Percentiles rank a stretch among this genome's conserved stretches.
These are phyloP conservation scores for Ustilago trichophora DNA, from an alignment of 1,284 basidiomycete species.

Conservation along the genomic window DNA sequence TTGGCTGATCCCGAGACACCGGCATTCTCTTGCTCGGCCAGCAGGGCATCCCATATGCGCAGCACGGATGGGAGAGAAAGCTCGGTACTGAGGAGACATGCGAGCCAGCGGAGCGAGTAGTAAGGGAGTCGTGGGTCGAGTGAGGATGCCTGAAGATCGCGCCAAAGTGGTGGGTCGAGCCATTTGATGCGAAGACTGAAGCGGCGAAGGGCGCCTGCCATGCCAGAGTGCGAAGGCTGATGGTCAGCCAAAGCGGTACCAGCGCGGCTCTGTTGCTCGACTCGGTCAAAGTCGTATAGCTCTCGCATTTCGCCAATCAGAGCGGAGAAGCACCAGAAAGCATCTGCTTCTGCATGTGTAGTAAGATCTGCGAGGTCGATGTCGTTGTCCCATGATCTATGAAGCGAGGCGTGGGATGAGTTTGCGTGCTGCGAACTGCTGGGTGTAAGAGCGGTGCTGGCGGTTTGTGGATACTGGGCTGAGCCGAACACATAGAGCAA, in stretches of 20 bases:
- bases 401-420: neutral
- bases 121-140: conserved; percentile 62
- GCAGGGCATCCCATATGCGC: conserved; percentile 60
- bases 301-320: conserved; percentile 62
- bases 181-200: conserved; percentile 54
- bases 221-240: conserved; percentile 31
- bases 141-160: conserved; percentile 30
- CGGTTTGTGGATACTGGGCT: conserved; percentile 12
- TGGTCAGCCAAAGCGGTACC: conserved; percentile 7
- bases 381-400: conserved; percentile 20
- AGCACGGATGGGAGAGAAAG: conserved; percentile 56
- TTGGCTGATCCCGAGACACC: conserved; percentile 36
- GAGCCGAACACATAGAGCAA: conserved; percentile 55
- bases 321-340: conserved; percentile 65
- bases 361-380: conserved; percentile 23
- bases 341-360: conserved; percentile 59
- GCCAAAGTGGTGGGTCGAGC: conserved; percentile 56
- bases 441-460: conserved; percentile 2
- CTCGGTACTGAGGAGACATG: conserved; percentile 60
- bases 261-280: conserved; percentile 43
- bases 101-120: conserved; percentile 64
- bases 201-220: conserved; percentile 52
- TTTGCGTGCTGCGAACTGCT: conserved; percentile 19
- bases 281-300: conserved; percentile 60
- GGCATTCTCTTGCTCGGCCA: conserved; percentile 50